phyloP scores from a whole-genome alignment of 805 yeast genomes.

The Saccharomycopsis sp. region DNA sequence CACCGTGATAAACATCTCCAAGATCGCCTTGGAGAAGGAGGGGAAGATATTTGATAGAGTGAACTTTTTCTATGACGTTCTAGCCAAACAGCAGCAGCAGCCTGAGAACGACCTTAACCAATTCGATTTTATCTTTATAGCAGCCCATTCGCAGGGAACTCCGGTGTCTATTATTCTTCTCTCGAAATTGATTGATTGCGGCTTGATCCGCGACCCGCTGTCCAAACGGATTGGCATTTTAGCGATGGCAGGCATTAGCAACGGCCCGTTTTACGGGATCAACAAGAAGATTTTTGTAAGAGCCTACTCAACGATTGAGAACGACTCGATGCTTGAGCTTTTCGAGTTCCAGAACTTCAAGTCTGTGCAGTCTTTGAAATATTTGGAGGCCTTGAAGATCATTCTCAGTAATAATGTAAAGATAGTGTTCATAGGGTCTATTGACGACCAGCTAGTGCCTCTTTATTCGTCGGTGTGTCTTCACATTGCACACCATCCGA shows the following conservation, averaged over 20 bases:
- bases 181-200: constrained; percentile 65
- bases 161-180: constrained; percentile 80
- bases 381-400: constrained; percentile 57
- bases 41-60: constrained; percentile 87
- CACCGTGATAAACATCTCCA: constrained; percentile 55
- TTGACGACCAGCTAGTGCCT: constrained; percentile 93
- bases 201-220: constrained; percentile 27
- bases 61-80: constrained; percentile 64
- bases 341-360: constrained; percentile 81
- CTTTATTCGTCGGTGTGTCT: constrained; percentile 79
- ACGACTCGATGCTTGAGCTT: constrained; percentile 75
- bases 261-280: constrained; percentile 89
- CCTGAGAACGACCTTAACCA: constrained; percentile 32
- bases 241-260: constrained; percentile 93
- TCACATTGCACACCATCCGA: constrained; percentile 74
- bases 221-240: constrained; percentile 57
- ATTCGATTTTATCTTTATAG: constrained; percentile 89
- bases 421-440: constrained; percentile 76
- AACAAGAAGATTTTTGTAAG: constrained; percentile 79
- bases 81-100: constrained; percentile 35
- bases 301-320: constrained; percentile 87
- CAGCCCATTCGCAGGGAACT: constrained; percentile 94
- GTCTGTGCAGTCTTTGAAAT: constrained; percentile 63
- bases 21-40: constrained; percentile 89
- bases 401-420: constrained; percentile 68